Conservation (phyloP, 495 filamentous ascomycete genomes). For the Podospora conica region DNA sequence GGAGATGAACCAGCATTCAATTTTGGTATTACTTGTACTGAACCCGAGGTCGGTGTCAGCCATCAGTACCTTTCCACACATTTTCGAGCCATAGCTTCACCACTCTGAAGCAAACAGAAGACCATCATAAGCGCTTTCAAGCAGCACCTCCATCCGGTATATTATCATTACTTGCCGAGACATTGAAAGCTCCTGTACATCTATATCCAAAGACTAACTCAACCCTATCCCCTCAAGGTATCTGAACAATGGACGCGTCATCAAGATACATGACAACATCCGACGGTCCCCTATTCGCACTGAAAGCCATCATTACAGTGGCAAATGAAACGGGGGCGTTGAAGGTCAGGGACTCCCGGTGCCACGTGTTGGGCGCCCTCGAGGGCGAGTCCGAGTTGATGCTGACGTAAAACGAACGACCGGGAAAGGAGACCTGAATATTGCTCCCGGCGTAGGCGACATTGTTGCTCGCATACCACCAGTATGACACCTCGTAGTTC, state of each 20-base stretch:
- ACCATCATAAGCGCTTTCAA: too few species aligned
- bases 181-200: background rate
- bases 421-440: background rate
- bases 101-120: too few species aligned
- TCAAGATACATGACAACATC: background rate
- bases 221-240: background rate
- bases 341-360: background rate
- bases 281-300: background rate
- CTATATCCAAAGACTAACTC: background rate
- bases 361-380: background rate
- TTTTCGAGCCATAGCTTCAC: too few species aligned
- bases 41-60: too few species aligned
- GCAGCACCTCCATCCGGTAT: background rate
- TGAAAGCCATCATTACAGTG: background rate
- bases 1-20: background rate
- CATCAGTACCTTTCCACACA: too few species aligned
- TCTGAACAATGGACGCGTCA: background rate
- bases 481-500: background rate
- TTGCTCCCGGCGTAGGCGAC: background rate
- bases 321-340: background rate
- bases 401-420: background rate
- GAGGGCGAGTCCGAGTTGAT: background rate
- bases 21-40: too few species aligned
- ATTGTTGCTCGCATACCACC: background rate
- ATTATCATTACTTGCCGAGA: background rate